Evolutionary conservation across 495 filamentous ascomycete genomes (phyloP), one percentile per base, ranked within the genome.

Genomic region (Terfezia claveryi): DNA sequence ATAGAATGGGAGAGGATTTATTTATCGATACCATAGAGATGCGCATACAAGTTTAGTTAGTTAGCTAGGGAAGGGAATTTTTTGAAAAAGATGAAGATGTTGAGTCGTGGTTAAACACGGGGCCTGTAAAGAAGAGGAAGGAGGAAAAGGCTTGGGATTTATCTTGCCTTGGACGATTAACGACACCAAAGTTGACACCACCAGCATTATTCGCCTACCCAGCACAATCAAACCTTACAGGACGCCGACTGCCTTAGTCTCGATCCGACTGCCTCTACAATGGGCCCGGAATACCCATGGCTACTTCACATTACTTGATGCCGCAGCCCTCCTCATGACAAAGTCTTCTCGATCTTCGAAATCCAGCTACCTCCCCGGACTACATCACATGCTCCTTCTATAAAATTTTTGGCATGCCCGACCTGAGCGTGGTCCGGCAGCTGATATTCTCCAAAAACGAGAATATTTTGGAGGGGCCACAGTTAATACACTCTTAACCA

Each of bases 381-480:
- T 87, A 87, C 57, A 77, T 72, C 8, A 77, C 75, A 38, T 56
- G 87, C 23, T 83, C 79, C 9, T 78, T 87, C 62, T 87, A 87
- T 67, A 89, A 89, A 67, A 82, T 87, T 53, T 87, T 87, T 62
- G 83, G 83, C 12, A 83, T 84, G 55, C 83, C 83, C 0, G 79
- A 87, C 55, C 71, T 89, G 14, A 84, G 83, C 1, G 83, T 75
- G 6, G 14, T 51, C 20, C 38, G 0, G 77, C 80, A 20, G 78
- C 75, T 1, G 71, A 77, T 49, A 73, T 83, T 38, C 72, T 88
- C 10, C 67, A 71, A 51, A 70, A 76, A 52, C 72, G 81, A 36
- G 76, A 72, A 53, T 87, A 82, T 62, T 89, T 89, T 62, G 83
- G 83, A 36, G 83, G 83, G 10, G 83, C 84, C 8, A 86, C 83